Base-by-base conservation (phyloP, 2,329 filamentous ascomycete species). In the Talaromyces piceae region DNA sequence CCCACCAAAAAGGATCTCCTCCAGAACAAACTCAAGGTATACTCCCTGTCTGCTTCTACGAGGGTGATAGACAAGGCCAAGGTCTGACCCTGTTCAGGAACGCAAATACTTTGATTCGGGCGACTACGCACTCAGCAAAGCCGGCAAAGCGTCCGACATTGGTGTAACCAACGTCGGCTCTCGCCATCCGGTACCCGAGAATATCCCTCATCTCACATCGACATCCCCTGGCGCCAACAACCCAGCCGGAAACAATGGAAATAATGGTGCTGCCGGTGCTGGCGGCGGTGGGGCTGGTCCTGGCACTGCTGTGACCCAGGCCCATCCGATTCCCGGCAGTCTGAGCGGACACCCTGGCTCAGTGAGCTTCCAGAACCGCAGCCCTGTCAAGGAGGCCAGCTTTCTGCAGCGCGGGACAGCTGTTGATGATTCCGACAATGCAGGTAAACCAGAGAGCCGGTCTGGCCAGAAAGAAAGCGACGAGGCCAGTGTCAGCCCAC, bases 91-190 rank as follows among this genome's bases (percentile, higher is more conserved):
- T 37, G 12, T 25, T 4, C 61, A 83, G 81, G 93, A 97, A 72
- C 91, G 93, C 77, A 98, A 95, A 77, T 96, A 95, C 77, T 96
- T 96, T 73, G 90, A 96, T 77, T 93, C 87, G 54, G 91, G 90
- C 66, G 90, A 96, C 76, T 96, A 95, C 65, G 91, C 91, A 66
- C 87, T 95, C 75, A 91, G 87, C 72, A 95, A 96, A 77, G 93
- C 93, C 54, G 93, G 93, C 73, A 97, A 97, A 76, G 90, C 89
- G 69, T 88, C 91, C 65, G 87, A 93, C 67, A 87, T 93, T 64
- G 91, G 94, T 66, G 88, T 95, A 54, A 95, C 91, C 66, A 86
- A 86, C 64, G 88, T 98, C 65, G 93, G 93, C 64, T 91, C 88
- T 64, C 86, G 95, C 74, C 93, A 98, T 71, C 93, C 93, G 50